These are phyloP conservation scores for Puya raimondii DNA, from an alignment of 176 grass and related monocot genomes.

Conservation along the genomic window DNA sequence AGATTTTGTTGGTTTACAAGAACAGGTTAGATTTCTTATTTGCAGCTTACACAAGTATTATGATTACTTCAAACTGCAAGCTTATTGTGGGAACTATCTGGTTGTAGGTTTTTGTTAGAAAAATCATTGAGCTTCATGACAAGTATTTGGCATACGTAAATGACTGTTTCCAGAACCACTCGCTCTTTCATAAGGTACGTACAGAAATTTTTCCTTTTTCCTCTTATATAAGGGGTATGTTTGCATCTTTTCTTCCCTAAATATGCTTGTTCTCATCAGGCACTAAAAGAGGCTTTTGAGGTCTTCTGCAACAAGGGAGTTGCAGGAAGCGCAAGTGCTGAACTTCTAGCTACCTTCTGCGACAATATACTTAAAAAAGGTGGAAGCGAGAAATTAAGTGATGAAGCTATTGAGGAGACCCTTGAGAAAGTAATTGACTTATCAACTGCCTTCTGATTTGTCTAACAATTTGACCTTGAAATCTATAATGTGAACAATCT, in stretches of 20 bases:
- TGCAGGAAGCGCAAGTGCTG: slow-evolving; percentile 84
- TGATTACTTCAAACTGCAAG: background rate
- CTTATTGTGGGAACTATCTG: background rate
- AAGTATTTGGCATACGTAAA: slow-evolving; percentile 85
- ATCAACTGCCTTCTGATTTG: background rate
- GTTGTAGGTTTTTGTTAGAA: slow-evolving; percentile 81
- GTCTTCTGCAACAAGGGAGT: slow-evolving; percentile 97
- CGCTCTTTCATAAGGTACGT: slow-evolving; percentile 90
- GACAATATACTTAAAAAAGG: slow-evolving; percentile 98
- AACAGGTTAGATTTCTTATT: slow-evolving; percentile 52
- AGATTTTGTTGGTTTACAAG: slow-evolving; percentile 75
- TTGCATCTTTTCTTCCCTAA: background rate
- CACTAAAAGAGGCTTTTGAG: slow-evolving; percentile 95
- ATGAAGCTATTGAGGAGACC: slow-evolving; percentile 99
- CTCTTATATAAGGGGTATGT: background rate
- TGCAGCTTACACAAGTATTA: background rate
- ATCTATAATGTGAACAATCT: slow-evolving; percentile 1
- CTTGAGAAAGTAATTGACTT: slow-evolving; percentile 72
- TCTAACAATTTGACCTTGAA: background rate
- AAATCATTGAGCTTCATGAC: slow-evolving; percentile 95
- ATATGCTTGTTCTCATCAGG: slow-evolving; percentile 27
- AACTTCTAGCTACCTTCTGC: slow-evolving; percentile 86
- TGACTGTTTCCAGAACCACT: slow-evolving; percentile 92
- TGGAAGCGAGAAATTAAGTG: slow-evolving; percentile 90
- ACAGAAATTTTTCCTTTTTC: background rate